Percentiles rank a stretch among this genome's conserved stretches.
These are phyloP conservation scores for Cercophora samala DNA, from an alignment of 495 filamentous ascomycete species.

Conservation along the genomic window DNA sequence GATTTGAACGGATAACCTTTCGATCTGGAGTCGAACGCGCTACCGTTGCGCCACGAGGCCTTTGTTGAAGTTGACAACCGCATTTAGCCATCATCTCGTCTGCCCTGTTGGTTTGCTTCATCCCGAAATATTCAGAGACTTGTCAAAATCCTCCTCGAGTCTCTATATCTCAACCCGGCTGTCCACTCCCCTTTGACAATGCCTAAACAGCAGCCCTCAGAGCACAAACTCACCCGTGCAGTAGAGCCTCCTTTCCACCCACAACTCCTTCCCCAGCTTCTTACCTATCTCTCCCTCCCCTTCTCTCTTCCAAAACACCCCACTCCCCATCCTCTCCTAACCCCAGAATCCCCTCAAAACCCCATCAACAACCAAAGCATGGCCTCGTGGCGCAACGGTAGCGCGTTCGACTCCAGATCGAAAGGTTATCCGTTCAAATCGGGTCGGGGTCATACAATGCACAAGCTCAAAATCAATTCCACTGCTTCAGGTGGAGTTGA, in stretches of 20 bases:
- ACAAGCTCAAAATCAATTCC: background rate
- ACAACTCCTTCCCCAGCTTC: too few relatives aligned
- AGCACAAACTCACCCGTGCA: too few relatives aligned
- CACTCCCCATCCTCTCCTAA: background rate
- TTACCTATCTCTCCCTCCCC: too few relatives aligned
- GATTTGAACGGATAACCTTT: slow-evolving; percentile 20
- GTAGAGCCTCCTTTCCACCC: too few relatives aligned
- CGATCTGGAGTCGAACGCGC: slow-evolving; percentile 16
- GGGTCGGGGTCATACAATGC: slow-evolving; percentile 11
- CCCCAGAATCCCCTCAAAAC: background rate
- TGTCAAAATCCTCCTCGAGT: background rate
- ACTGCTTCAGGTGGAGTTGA: background rate
- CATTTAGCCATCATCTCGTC: background rate
- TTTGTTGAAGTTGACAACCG: background rate
- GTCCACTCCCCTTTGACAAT: too few relatives aligned
- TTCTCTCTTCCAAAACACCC: background rate
- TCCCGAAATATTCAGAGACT: too few relatives aligned
- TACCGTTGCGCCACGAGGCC: slow-evolving; percentile 15
- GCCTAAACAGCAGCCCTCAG: too few relatives aligned
- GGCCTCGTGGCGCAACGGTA: slow-evolving; percentile 12
- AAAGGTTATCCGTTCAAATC: slow-evolving; percentile 20
- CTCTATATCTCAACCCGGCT: too few relatives aligned
- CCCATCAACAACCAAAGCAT: background rate
- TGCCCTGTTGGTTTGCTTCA: too few relatives aligned
- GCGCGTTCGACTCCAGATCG: slow-evolving; percentile 16